phyloP scores from a whole-genome alignment of 139 green algal species.

The Eudorina sp. region DNA sequence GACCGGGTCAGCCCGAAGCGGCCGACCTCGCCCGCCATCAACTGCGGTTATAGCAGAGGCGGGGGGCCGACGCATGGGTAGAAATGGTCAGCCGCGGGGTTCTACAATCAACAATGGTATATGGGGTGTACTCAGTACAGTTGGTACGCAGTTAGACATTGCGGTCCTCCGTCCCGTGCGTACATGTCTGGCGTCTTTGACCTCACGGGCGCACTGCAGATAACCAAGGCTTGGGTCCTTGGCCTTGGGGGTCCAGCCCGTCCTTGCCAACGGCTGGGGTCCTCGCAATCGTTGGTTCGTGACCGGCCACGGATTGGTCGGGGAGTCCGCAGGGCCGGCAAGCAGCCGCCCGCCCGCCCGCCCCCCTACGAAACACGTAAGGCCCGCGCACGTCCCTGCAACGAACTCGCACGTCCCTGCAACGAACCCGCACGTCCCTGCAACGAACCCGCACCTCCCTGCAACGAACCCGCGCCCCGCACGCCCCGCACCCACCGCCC shows the following conservation, averaged over 20 bases:
- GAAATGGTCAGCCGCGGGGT: not conserved
- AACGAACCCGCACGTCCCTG: not conserved
- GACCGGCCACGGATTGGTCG: too few species aligned
- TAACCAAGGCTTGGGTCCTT: too few species aligned
- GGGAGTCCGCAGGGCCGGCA: not conserved
- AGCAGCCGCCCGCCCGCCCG: not conserved
- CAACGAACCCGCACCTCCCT: not conserved
- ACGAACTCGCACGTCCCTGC: not conserved
- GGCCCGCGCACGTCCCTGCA: not conserved
- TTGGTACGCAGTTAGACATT: not conserved
- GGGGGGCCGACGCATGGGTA: not conserved
- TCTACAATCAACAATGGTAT: not conserved
- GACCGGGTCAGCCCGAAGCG: not conserved
- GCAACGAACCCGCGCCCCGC: not conserved
- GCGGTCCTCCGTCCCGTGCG: too few species aligned
- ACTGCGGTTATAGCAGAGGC: not conserved
- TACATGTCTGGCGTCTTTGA: too few species aligned
- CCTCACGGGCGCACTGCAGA: too few species aligned
- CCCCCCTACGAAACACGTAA: not conserved
- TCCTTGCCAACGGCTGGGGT: too few species aligned
- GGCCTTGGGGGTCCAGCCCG: too few species aligned
- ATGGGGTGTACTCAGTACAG: too few species aligned
- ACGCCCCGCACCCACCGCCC: not conserved
- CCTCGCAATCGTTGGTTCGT: too few species aligned
- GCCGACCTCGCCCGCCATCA: not conserved